phyloP scores from a whole-genome alignment of 257 asterid genomes.

The Nicotiana tabacum region DNA sequence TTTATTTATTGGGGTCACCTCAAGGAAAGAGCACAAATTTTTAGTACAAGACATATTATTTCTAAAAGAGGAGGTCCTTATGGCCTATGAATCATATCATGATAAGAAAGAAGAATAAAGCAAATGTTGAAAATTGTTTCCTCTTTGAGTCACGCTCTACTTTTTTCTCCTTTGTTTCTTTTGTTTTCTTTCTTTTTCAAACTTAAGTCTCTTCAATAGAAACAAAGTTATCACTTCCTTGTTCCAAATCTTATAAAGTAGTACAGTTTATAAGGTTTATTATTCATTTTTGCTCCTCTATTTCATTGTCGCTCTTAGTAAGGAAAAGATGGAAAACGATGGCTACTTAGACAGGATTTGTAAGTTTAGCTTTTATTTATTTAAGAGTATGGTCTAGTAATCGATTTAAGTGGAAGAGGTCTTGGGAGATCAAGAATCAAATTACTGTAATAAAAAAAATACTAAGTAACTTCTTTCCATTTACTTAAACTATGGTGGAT shows the following conservation, averaged over 20 bases:
- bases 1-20: slow-evolving; percentile 59
- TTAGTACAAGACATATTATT: slow-evolving; percentile 40
- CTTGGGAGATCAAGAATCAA: too few relatives aligned
- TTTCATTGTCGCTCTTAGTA: too few relatives aligned
- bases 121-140: slow-evolving; percentile 21
- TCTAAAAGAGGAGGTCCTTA: slow-evolving; percentile 16
- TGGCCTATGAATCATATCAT: slow-evolving; percentile 21
- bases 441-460: too few relatives aligned
- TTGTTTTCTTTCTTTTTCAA: neutral
- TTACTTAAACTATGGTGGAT: too few relatives aligned
- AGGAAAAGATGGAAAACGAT: too few relatives aligned
- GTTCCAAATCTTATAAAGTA: slow-evolving; percentile 17
- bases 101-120: slow-evolving; percentile 24
- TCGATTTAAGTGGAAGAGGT: too few relatives aligned
- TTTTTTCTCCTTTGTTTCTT: neutral
- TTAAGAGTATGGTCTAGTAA: too few relatives aligned
- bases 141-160: slow-evolving; percentile 15
- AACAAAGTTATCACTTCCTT: slow-evolving; percentile 24
- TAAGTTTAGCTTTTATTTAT: too few relatives aligned
- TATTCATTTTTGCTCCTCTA: too few relatives aligned
- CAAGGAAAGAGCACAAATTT: slow-evolving; percentile 35
- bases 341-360: too few relatives aligned
- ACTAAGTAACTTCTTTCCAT: too few relatives aligned
- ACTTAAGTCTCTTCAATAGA: slow-evolving; percentile 10
- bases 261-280: neutral